Conservation (phyloP, 2,329 filamentous ascomycete genomes). For the Clonostachys rhizophaga region DNA sequence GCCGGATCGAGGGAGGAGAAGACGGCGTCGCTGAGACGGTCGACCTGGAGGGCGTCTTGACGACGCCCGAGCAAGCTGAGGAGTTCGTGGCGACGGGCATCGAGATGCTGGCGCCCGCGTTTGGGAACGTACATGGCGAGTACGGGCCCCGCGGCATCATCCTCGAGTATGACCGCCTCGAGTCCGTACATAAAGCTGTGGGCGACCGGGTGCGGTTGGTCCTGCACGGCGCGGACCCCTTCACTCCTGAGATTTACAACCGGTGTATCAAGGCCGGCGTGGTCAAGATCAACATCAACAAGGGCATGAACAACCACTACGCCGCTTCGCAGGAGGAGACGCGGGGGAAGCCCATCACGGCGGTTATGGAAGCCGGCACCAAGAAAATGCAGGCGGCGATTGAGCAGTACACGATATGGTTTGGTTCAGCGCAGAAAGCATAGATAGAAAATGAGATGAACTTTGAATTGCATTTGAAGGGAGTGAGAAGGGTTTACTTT, state of each 20-base stretch:
- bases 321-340: conserved; percentile 36
- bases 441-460: not conserved
- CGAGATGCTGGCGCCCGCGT: conserved; percentile 70
- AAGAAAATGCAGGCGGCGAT: conserved; percentile 41
- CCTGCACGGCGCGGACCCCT: conserved; percentile 53
- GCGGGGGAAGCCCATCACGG: conserved; percentile 38
- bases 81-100: conserved; percentile 70
- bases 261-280: conserved; percentile 44
- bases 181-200: conserved; percentile 12
- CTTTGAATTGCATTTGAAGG: not conserved
- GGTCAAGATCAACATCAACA: conserved; percentile 55
- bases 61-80: conserved; percentile 63
- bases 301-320: conserved; percentile 36
- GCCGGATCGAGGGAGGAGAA: conserved; percentile 42
- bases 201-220: conserved; percentile 34
- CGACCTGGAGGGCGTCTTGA: conserved; percentile 46
- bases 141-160: conserved; percentile 56
- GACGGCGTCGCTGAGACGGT: conserved; percentile 63
- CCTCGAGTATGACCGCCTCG: conserved; percentile 45
- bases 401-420: conserved; percentile 37
- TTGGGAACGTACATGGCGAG: conserved; percentile 73
- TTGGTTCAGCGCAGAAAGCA: conserved; percentile 40
- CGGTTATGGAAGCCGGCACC: conserved; percentile 40
- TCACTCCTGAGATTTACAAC: conserved; percentile 38
- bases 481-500: no score